Percentiles rank a stretch among this genome's conserved stretches.
These are phyloP conservation scores for Mycena vulgaris DNA, from an alignment of 768 basidiomycete genomes.

Conservation along the genomic window DNA sequence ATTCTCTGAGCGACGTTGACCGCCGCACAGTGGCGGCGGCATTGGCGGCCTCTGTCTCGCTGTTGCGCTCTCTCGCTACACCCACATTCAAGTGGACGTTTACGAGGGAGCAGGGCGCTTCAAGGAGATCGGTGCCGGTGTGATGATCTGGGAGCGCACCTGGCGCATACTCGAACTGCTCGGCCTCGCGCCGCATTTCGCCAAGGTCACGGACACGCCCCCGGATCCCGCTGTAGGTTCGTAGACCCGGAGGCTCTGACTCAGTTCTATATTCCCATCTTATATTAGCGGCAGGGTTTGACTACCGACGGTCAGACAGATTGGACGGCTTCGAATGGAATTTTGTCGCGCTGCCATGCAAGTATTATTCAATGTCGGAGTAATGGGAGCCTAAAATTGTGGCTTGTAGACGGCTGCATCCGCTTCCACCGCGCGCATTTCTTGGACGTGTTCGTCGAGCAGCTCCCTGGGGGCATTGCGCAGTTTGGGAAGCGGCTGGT, in stretches of 20 bases:
- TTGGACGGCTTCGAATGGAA: constrained; percentile 58
- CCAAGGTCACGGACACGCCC: constrained; percentile 51
- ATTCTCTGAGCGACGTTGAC: neutral
- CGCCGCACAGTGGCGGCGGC: constrained; percentile 22
- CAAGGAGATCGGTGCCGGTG: constrained; percentile 67
- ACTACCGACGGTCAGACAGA: constrained; percentile 61
- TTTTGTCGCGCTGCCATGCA: constrained; percentile 60
- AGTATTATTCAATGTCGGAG: constrained; percentile 21
- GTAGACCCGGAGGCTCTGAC: constrained; percentile 4
- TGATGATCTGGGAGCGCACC: constrained; percentile 62
- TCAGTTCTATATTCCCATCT: constrained; percentile 8
- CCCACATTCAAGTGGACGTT: constrained; percentile 56
- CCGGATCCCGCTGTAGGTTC: constrained; percentile 50
- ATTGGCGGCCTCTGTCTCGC: constrained; percentile 43
- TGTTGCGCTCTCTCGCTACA: constrained; percentile 56
- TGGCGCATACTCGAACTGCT: constrained; percentile 62
- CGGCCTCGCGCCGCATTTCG: constrained; percentile 53
- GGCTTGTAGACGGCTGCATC: constrained; percentile 54
- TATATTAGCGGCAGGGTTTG: constrained; percentile 58
- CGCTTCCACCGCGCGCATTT: constrained; percentile 67
- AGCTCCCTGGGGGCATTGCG: constrained; percentile 51
- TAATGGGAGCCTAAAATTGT: neutral
- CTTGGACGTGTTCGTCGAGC: constrained; percentile 57
- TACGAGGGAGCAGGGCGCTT: constrained; percentile 66
- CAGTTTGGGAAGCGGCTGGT: constrained; percentile 56